A percentile compares a stretch with the other conserved stretches of the same genome.
Evolutionary conservation across 2,329 filamentous ascomycete genomes (phyloP).

Genomic region (Aspergillus versicolor): DNA sequence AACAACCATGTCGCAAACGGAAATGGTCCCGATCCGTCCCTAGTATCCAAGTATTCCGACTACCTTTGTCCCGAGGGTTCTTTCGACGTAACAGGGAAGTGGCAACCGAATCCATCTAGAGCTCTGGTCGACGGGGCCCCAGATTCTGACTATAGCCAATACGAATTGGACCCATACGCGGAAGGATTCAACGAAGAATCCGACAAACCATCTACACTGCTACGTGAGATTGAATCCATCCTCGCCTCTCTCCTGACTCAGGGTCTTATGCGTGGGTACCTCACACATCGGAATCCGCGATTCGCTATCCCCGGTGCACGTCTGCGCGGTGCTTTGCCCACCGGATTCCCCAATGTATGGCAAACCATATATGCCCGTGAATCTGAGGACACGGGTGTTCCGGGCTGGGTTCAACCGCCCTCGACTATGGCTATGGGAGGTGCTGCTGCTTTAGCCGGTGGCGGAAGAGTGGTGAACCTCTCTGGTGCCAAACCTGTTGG

Average conservation of each 20-base stretch:
- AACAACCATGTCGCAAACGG: slow-evolving; percentile 13
- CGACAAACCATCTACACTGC: slow-evolving; percentile 45
- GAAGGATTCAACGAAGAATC: slow-evolving; percentile 17
- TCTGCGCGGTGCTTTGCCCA: slow-evolving; percentile 40
- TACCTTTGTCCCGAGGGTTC: slow-evolving; percentile 35
- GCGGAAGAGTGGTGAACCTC: slow-evolving; percentile 59
- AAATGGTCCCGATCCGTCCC: slow-evolving; percentile 10
- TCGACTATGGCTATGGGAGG: slow-evolving; percentile 12
- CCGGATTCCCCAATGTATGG: slow-evolving; percentile 70
- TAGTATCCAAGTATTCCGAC: slow-evolving; percentile 34
- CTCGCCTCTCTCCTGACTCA: slow-evolving; percentile 76
- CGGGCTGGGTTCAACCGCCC: slow-evolving; percentile 67
- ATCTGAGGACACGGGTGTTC: slow-evolving; percentile 62
- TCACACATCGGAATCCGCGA: slow-evolving; percentile 72
- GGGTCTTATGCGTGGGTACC: slow-evolving; percentile 77
- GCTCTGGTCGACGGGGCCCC: slow-evolving; percentile 29
- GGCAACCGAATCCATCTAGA: slow-evolving; percentile 24
- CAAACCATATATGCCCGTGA: slow-evolving; percentile 64
- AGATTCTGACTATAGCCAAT: slow-evolving; percentile 37
- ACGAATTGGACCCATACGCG: slow-evolving; percentile 60
- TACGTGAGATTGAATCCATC: slow-evolving; percentile 70
- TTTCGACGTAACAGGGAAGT: slow-evolving; percentile 34
- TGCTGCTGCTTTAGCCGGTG: slow-evolving; percentile 28
- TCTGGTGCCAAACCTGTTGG: slow-evolving; percentile 56
- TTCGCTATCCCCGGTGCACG: slow-evolving; percentile 78